Conservation (phyloP, 768 basidiomycete species). For the Stropharia rugosoannulata region DNA sequence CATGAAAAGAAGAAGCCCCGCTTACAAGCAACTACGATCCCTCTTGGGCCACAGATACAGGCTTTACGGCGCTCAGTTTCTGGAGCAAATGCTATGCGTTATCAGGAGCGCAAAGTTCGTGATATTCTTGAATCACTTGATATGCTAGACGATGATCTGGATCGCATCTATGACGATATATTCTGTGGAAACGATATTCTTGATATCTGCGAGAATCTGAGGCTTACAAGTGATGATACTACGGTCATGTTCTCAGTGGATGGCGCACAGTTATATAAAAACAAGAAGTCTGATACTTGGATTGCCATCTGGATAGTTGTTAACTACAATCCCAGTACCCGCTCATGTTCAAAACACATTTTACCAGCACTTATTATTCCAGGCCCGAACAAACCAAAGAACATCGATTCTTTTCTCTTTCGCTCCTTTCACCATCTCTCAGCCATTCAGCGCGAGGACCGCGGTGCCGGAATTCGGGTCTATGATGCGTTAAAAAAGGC, state of each 20-base stretch:
- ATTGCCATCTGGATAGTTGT: constrained; percentile 34
- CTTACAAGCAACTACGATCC: constrained; percentile 35
- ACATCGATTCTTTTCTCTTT: background rate
- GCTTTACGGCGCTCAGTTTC: constrained; percentile 24
- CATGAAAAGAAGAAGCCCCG: constrained; percentile 15
- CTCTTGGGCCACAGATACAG: constrained; percentile 42
- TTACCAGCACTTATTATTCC: background rate
- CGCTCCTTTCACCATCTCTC: background rate
- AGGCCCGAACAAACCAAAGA: background rate
- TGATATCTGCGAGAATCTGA: constrained; percentile 9
- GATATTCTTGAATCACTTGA: constrained; percentile 10
- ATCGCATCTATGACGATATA: constrained; percentile 16
- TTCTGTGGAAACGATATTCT: constrained; percentile 23
- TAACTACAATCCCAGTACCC: constrained; percentile 13
- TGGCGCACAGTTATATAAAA: constrained; percentile 38
- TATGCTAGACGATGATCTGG: background rate
- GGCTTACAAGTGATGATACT: constrained; percentile 27
- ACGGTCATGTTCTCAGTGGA: constrained; percentile 34
- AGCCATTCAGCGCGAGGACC: background rate
- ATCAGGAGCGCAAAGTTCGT: constrained; percentile 19
- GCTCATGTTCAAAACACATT: background rate
- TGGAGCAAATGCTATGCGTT: constrained; percentile 24
- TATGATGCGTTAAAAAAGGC: constrained; percentile 22
- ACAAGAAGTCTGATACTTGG: constrained; percentile 40
- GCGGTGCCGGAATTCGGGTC: constrained; percentile 1